phyloP scores from a whole-genome alignment of 2,329 filamentous ascomycete genomes.

The Diaporthe vexans region DNA sequence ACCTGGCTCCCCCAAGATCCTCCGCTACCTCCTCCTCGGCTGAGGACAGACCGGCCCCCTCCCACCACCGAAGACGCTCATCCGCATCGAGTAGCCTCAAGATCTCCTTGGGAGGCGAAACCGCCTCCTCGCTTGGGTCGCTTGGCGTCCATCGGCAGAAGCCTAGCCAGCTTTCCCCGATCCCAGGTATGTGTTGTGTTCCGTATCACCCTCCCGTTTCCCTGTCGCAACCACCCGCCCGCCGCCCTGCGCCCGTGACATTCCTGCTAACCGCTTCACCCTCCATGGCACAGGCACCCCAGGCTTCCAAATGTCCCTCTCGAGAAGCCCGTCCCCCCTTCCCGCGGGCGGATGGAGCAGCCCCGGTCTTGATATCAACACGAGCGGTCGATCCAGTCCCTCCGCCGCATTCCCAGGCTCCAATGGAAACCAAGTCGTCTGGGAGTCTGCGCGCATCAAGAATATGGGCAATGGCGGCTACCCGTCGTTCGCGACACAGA shows the following conservation, averaged over 20 bases:
- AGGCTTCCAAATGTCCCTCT: constrained; percentile 80
- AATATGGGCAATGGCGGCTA: constrained; percentile 78
- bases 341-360: constrained; percentile 91
- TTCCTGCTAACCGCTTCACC: constrained; percentile 17
- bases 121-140: constrained; percentile 51
- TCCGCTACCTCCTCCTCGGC: constrained; percentile 65
- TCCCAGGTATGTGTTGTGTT: constrained; percentile 64
- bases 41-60: constrained; percentile 61
- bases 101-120: constrained; percentile 52
- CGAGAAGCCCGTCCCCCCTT: constrained; percentile 87
- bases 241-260: constrained; percentile 13
- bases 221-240: constrained; percentile 30
- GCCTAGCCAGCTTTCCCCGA: constrained; percentile 62
- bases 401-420: constrained; percentile 63
- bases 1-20: constrained; percentile 65
- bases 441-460: constrained; percentile 86
- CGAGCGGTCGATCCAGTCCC: constrained; percentile 79
- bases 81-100: constrained; percentile 55
- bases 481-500: constrained; percentile 83
- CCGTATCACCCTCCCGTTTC: constrained; percentile 41
- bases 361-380: constrained; percentile 79
- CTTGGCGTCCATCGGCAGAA: constrained; percentile 57
- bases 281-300: constrained; percentile 64
- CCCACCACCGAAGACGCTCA: constrained; percentile 66
- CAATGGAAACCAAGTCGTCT: constrained; percentile 74